A percentile compares a stretch with the other conserved stretches of the same genome.
These are phyloP conservation scores for Yamadazyma ubonensis DNA, from an alignment of 805 yeast genomes.

Conservation along the genomic window DNA sequence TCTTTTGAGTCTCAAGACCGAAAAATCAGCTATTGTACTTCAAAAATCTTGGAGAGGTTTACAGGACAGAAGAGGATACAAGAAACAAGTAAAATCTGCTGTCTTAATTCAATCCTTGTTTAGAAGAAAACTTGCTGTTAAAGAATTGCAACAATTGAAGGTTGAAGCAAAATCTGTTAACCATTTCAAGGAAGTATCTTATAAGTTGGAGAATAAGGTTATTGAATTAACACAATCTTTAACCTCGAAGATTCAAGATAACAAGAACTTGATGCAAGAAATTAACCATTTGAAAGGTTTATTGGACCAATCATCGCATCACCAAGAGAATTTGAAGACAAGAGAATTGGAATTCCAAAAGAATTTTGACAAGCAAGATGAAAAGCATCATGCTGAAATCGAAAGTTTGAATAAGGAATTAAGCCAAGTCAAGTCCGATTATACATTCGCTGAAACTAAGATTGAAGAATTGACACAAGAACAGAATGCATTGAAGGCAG, in stretches of 20 bases:
- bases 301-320: conserved; percentile 53
- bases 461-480: conserved; percentile 59
- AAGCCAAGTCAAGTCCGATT: conserved; percentile 51
- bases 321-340: conserved; percentile 53
- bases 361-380: conserved; percentile 43
- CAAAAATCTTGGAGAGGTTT: conserved; percentile 76
- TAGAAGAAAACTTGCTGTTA: conserved; percentile 73
- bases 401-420: conserved; percentile 56
- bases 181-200: conserved; percentile 87
- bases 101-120: conserved; percentile 72
- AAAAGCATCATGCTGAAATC: conserved; percentile 49
- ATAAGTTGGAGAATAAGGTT: conserved; percentile 94
- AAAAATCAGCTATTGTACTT: conserved; percentile 63
- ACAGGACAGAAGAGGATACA: conserved; percentile 54
- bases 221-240: conserved; percentile 88
- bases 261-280: conserved; percentile 65
- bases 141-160: conserved; percentile 61
- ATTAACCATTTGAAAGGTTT: conserved; percentile 46
- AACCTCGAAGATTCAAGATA: conserved; percentile 77
- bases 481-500: conserved; percentile 62
- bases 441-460: conserved; percentile 55
- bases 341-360: conserved; percentile 55
- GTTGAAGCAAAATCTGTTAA: conserved; percentile 91
- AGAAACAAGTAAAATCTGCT: conserved; percentile 51
- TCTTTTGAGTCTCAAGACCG: conserved; percentile 48